Evolutionary conservation across 176 grass and related monocot genomes (phyloP).

Genomic region (Stipa capillata): DNA sequence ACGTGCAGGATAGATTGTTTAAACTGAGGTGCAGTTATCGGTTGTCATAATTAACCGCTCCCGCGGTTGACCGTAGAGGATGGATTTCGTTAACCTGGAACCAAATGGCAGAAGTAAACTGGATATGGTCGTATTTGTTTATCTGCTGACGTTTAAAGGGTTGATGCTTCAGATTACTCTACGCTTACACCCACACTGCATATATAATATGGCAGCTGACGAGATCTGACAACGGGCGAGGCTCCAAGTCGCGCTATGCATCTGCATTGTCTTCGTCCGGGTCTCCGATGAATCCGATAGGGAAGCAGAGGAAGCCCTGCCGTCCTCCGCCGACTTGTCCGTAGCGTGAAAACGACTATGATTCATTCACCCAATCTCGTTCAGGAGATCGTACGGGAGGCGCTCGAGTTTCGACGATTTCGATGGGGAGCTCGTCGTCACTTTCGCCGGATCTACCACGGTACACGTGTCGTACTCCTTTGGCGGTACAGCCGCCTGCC

Average conservation of each 20-base stretch:
- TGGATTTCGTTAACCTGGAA: not conserved
- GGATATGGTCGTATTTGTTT: conserved; percentile 9
- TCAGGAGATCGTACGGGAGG: not conserved
- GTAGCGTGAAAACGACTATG: not conserved
- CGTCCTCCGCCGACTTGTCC: not conserved
- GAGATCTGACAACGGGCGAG: not conserved
- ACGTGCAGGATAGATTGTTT: no score
- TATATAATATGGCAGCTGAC: not conserved
- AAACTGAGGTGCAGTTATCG: no score
- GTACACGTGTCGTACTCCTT: not conserved
- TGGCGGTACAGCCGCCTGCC: not conserved
- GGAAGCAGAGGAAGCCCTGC: not conserved
- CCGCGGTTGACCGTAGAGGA: no score
- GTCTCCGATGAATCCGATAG: not conserved
- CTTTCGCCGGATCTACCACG: not conserved
- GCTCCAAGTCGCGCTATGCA: not conserved
- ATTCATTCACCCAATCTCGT: not conserved
- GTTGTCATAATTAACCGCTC: no score
- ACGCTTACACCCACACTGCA: not conserved
- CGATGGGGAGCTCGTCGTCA: not conserved
- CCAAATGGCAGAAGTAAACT: conserved; percentile 9
- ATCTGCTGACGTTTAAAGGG: not conserved
- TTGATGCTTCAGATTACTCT: not conserved
- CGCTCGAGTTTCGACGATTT: not conserved
- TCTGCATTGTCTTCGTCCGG: conserved; percentile 21